Percentiles rank a stretch among this genome's conserved stretches.
These are phyloP conservation scores for Tulasnella sp. DNA, from an alignment of 768 basidiomycete species.

Conservation along the genomic window DNA sequence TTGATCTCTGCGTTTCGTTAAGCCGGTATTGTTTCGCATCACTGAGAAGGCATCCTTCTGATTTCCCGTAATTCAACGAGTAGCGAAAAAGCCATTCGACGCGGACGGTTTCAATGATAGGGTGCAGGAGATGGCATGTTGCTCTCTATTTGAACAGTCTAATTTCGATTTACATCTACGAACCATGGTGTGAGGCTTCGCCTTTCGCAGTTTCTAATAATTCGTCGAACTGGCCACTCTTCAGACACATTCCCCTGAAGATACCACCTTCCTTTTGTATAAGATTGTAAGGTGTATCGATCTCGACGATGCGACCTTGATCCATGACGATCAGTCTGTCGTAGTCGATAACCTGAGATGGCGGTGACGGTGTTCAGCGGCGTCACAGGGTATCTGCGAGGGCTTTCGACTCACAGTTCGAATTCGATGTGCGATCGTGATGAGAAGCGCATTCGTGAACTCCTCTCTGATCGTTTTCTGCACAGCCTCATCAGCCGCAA, in stretches of 20 bases:
- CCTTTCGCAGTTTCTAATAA: neutral
- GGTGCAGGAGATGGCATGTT: too few relatives aligned
- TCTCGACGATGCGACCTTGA: conserved; percentile 43
- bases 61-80: too few relatives aligned
- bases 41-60: too few relatives aligned
- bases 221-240: conserved; percentile 17
- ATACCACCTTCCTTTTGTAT: conserved; percentile 48
- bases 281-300: conserved; percentile 62
- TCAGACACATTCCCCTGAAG: conserved; percentile 17
- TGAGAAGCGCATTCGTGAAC: conserved; percentile 48
- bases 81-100: too few relatives aligned
- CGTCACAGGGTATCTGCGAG: neutral
- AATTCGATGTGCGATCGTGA: conserved; percentile 58
- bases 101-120: too few relatives aligned
- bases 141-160: too few relatives aligned
- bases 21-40: too few relatives aligned
- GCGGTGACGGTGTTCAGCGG: neutral
- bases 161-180: neutral
- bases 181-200: neutral
- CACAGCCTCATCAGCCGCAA: conserved; percentile 82
- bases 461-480: conserved; percentile 81
- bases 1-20: too few relatives aligned
- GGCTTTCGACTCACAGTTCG: neutral
- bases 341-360: conserved; percentile 55
- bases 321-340: conserved; percentile 34